Percentiles rank a stretch among this genome's conserved stretches.
These are phyloP conservation scores for Tulasnella sp. DNA, from an alignment of 768 basidiomycete genomes.

Conservation along the genomic window DNA sequence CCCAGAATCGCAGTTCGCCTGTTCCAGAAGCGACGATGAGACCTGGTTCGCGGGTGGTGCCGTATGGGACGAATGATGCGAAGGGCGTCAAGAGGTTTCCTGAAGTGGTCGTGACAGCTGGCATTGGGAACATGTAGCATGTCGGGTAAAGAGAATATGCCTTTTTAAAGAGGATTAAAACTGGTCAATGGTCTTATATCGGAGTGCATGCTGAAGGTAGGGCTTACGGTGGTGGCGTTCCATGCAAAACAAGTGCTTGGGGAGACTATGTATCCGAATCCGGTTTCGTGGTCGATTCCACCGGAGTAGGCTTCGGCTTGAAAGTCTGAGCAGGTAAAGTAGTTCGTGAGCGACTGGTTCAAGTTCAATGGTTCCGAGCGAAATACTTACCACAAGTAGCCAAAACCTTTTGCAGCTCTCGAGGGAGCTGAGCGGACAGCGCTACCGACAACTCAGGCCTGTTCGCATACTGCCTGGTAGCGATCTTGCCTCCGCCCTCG, in stretches of 20 bases:
- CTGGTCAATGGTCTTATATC: neutral
- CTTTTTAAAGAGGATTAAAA: neutral
- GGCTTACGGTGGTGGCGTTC: constrained; percentile 15
- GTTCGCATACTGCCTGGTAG: constrained; percentile 16
- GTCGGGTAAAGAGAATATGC: constrained; percentile 9
- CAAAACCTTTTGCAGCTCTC: constrained; percentile 26
- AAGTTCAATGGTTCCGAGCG: neutral
- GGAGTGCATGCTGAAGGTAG: no score
- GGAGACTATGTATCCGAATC: constrained; percentile 14
- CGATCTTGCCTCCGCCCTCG: neutral
- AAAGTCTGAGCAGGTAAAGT: constrained; percentile 7
- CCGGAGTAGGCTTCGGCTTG: constrained; percentile 12
- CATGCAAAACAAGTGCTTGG: constrained; percentile 23
- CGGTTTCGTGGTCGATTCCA: constrained; percentile 21
- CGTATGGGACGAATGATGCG: constrained; percentile 26
- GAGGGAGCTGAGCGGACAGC: constrained; percentile 20
- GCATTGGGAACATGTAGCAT: constrained; percentile 31
- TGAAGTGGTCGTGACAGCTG: neutral
- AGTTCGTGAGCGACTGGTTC: neutral
- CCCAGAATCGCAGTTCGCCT: constrained; percentile 30
- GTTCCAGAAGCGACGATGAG: constrained; percentile 25
- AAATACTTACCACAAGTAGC: constrained; percentile 9
- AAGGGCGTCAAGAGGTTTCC: constrained; percentile 14
- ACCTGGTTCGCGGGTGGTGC: constrained; percentile 25
- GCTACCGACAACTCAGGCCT: constrained; percentile 28